Evolutionary conservation across 2,329 filamentous ascomycete genomes (phyloP).

Genomic region (Coniochaeta pulveracea): DNA sequence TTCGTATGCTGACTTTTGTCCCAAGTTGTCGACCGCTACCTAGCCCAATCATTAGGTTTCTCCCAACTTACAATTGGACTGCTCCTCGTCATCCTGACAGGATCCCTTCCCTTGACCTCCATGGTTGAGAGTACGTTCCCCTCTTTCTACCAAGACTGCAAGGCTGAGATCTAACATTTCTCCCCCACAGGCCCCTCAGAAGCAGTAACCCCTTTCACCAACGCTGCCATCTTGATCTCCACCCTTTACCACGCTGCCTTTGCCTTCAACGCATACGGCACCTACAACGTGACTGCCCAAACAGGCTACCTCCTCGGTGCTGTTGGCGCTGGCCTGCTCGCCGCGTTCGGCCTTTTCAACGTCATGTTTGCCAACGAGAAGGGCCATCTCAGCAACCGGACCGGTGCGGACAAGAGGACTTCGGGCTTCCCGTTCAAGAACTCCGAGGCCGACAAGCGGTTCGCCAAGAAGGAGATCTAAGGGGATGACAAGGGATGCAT

Average conservation of each 20-base stretch:
- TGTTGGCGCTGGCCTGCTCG: constrained; percentile 43
- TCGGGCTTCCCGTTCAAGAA: constrained; percentile 28
- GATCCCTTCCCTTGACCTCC: constrained; percentile 55
- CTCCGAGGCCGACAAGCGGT: constrained; percentile 18
- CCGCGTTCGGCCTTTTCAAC: constrained; percentile 53
- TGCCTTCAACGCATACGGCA: constrained; percentile 58
- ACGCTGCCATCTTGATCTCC: constrained; percentile 55
- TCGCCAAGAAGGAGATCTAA: constrained; percentile 8
- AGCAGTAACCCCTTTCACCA: constrained; percentile 48
- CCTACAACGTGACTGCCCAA: constrained; percentile 46
- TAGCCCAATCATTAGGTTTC: constrained; percentile 60
- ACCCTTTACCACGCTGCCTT: constrained; percentile 51
- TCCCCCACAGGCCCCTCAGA: constrained; percentile 17
- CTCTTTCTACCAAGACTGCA: neutral
- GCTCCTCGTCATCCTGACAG: constrained; percentile 57
- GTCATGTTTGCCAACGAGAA: constrained; percentile 27
- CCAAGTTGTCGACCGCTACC: constrained; percentile 57
- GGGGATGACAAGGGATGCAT: too few relatives aligned
- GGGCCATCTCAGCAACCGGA: constrained; percentile 22
- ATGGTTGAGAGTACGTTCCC: constrained; percentile 23
- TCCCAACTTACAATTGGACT: constrained; percentile 53
- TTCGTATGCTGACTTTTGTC: neutral
- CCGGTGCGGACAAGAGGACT: constrained; percentile 28
- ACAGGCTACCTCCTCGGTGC: constrained; percentile 50
- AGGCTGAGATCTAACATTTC: neutral